Evolutionary conservation across 306 rosid genomes (phyloP), one percentile per base, ranked within the genome.

Genomic region (Castanospermum australe): DNA sequence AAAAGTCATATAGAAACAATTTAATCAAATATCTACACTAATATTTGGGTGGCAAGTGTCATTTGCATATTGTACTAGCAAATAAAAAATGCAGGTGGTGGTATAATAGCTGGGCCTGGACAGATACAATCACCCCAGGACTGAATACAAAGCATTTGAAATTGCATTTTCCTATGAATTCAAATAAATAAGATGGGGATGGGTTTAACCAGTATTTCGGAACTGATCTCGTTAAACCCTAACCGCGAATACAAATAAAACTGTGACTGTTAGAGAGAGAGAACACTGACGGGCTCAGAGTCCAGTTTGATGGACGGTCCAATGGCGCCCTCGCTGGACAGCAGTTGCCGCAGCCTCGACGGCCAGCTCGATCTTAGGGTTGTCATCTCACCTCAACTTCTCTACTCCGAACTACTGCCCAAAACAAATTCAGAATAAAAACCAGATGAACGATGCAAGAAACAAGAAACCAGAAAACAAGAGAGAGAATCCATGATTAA

Each of bases 291-390:
- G 5, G 97, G 89, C 67, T 93, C 95, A 3, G 98, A 84, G 81
- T 88, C 94, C 52, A 88, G 88, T 73, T 88, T 91, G 73, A 90
- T 67, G 60, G 97, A 92, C 11, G 98, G 95, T 11, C 92, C 97
- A 30, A 90, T 78, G 66, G 92, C 78, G 25, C 95, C 91, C 79
- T 93, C 97, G 78, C 87, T 90, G 25, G 98, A 87, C 28, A 93
- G 82, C 68, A 93, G 93, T 69, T 91, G 97, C 51, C 97, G 95
- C 79, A 91, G 84, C 89, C 98, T 81, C 59, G 97, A 93, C 68
- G 96, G 98, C 91, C 93, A 90, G 83, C 89, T 88, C 76, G 97
- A 88, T 90, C 94, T 86, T 67, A 84, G 81, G 76, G 97, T 76
- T 74, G 90, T 67, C 98, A 93, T 93, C 88, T 82, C 88, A 80